Evolutionary conservation across 2,329 filamentous ascomycete species (phyloP).

Genomic region (Colletotrichum incanum): DNA sequence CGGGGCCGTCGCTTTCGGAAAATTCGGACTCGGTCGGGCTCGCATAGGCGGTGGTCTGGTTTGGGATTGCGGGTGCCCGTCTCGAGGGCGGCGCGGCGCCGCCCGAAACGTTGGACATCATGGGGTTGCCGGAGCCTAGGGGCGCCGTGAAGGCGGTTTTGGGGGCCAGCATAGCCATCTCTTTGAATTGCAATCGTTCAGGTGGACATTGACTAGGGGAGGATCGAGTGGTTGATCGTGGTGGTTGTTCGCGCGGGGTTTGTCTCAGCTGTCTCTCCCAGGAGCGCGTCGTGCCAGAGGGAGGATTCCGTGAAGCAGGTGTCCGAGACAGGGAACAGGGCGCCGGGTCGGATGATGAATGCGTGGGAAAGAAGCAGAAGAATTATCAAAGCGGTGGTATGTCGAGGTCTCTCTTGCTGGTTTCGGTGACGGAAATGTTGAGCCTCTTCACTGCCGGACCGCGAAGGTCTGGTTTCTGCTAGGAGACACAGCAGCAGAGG

Average conservation of each 20-base stretch:
- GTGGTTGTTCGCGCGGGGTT: constrained; percentile 22
- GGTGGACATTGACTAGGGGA: constrained; percentile 21
- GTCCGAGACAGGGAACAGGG: constrained; percentile 34
- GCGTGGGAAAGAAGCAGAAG: neutral
- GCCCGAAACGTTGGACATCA: constrained; percentile 64
- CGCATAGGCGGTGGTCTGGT: constrained; percentile 72
- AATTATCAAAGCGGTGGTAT: constrained; percentile 9
- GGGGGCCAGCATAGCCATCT: constrained; percentile 85
- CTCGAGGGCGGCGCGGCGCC: constrained; percentile 67
- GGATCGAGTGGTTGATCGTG: constrained; percentile 9
- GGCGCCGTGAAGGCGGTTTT: constrained; percentile 79
- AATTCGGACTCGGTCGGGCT: constrained; percentile 96
- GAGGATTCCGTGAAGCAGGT: constrained; percentile 31
- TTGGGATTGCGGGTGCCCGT: constrained; percentile 65
- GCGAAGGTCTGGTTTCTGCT: constrained; percentile 36
- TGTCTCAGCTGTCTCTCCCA: constrained; percentile 44
- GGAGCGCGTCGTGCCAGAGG: constrained; percentile 40
- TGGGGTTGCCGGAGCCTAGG: constrained; percentile 62
- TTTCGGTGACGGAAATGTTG: neutral
- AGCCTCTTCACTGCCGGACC: constrained; percentile 37
- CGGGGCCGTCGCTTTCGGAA: constrained; percentile 83
- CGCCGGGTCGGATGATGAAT: constrained; percentile 10
- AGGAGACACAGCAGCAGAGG: constrained; percentile 19
- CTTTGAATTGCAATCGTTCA: constrained; percentile 27
- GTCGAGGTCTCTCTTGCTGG: constrained; percentile 2